Evolutionary conservation across 225 moss, liverwort and hornwort genomes (phyloP).

Genomic region (Climacium dendroides): DNA sequence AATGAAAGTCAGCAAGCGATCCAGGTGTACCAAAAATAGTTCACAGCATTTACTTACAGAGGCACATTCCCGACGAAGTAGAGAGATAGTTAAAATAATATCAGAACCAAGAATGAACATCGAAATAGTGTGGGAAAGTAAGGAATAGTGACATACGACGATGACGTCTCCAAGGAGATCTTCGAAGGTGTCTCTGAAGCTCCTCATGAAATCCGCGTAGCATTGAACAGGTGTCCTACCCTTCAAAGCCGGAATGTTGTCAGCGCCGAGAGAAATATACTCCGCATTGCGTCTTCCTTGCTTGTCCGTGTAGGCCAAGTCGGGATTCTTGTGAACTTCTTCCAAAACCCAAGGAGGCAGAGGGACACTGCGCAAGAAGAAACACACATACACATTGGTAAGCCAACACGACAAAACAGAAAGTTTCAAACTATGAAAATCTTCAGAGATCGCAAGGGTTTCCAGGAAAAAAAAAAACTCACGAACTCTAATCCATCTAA

Average conservation of each 20-base stretch:
- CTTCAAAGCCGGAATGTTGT: conserved; percentile 37
- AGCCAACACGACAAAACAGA: not conserved
- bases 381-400: not conserved
- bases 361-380: conserved; percentile 22
- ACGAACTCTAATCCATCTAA: too few relatives aligned
- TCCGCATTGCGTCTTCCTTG: conserved; percentile 47
- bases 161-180: conserved; percentile 61
- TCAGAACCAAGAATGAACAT: not conserved
- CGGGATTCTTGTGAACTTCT: conserved; percentile 39
- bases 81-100: not conserved
- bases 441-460: not conserved
- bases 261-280: conserved; percentile 65
- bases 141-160: conserved; percentile 13
- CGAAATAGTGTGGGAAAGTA: too few relatives aligned
- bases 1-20: not conserved
- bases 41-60: not conserved
- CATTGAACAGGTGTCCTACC: conserved; percentile 63
- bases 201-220: conserved; percentile 75
- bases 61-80: not conserved
- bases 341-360: conserved; percentile 57
- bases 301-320: conserved; percentile 54
- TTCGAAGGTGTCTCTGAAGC: conserved; percentile 49
- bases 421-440: too few relatives aligned
- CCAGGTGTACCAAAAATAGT: not conserved
- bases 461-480: too few relatives aligned